Evolutionary conservation across 805 yeast species (phyloP), one percentile per base, ranked within the genome.

Genomic region (Brettanomyces anomalus): DNA sequence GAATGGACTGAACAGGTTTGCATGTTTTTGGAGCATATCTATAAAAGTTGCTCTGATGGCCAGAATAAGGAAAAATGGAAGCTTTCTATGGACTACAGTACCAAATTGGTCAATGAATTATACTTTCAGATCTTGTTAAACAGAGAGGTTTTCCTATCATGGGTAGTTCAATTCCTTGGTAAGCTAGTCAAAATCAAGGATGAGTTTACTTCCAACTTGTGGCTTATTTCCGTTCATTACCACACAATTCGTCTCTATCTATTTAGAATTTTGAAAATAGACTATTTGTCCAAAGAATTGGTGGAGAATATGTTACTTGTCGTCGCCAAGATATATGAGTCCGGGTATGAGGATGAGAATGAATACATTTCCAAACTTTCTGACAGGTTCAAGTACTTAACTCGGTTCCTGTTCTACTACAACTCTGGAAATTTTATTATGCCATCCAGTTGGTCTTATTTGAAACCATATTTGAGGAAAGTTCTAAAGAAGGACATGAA

Each of bases 1-100:
- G 96, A 87, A 56, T 90, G 97, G 97, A 85, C 97, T 0, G 84
- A 79, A 35, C 94, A 85, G 49, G 79, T 89, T 14, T 70, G 79
- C 3, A 79, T 75, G 43, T 83, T 70, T 50, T 51, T 81, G 11
- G 77, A 72, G 47, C 69, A 70, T 48, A 66, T 73, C 20, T 59
- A 56, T 24, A 37, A 50, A 33, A n/a, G 58, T 5, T 35, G 36
- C 8, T 39, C 39, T 47, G 16, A 24, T 3, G 31, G 31, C 6
- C 67, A 58, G 44, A 15, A 13, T 28, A 15, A 10, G 21, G 58
- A 48, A 15, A 55, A 49, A 2, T 75, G 76, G 79, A 71, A 70
- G 53, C 52, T 52, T 6, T 74, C 73, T 42, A 67, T 86, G 37
- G 68, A 73, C 31, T 88, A 85, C 55, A 62, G 81, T 43, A 56